A percentile compares a stretch with the other conserved stretches of the same genome.
Conservation (phyloP, 495 filamentous ascomycete genomes). For the Aspergillus saccharolyticus region DNA sequence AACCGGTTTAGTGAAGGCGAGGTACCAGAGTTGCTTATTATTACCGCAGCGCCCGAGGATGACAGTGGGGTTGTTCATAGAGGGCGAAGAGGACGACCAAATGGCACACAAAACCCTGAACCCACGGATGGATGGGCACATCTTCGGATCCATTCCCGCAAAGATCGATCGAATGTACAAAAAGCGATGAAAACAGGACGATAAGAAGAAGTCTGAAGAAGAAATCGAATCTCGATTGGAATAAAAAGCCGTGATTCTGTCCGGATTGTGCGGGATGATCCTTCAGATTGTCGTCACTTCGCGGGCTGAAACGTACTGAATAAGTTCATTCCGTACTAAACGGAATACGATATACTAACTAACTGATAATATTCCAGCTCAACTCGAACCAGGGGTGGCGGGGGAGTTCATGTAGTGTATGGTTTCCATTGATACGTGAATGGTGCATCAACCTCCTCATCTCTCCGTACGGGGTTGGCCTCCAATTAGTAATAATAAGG, state of each 20-base stretch:
- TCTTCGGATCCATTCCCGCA: neutral
- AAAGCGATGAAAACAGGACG: neutral
- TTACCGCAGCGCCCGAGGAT: constrained; percentile 4
- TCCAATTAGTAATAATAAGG: neutral
- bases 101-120: neutral
- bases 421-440: too few relatives aligned
- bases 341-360: too few relatives aligned
- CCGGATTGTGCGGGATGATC: neutral
- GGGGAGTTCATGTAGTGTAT: too few relatives aligned
- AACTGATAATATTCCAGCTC: too few relatives aligned
- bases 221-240: too few relatives aligned
- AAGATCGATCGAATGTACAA: neutral
- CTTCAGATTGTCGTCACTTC: neutral
- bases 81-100: neutral
- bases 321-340: too few relatives aligned
- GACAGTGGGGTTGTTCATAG: neutral
- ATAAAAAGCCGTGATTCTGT: too few relatives aligned
- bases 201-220: neutral
- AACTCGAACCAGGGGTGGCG: too few relatives aligned
- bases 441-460: too few relatives aligned
- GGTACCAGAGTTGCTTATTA: constrained; percentile 9
- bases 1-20: constrained; percentile 2
- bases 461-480: too few relatives aligned
- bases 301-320: too few relatives aligned
- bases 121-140: neutral